Evolutionary conservation across 345 rosid species (phyloP), one percentile per base, ranked within the genome.

Genomic region (Acer negundo): DNA sequence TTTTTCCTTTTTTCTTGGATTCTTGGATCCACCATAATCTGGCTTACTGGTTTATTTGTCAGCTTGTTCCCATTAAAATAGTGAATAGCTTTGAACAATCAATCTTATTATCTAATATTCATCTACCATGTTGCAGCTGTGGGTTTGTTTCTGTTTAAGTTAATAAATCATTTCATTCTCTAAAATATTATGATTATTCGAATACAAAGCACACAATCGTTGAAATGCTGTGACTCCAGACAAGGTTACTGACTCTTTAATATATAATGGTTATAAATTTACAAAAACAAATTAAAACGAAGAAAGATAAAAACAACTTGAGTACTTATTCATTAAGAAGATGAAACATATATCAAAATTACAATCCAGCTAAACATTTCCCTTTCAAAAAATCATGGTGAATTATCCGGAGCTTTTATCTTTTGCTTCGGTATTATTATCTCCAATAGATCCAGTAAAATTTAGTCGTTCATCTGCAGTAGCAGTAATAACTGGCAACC

Each of bases 401-500:
- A 49, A 58, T 68, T 67, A 80, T 24, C 66, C 31, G 12, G 78
- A 28, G 42, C 26, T 26, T 53, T 55, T 62, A n/a, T 17, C 69
- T 13, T 42, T 40, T 62, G 66, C 67, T 61, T 75, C 71, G 2
- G 47, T 51, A 40, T 28, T 79, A 49, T 77, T 84, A 62, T 78
- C 86, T 67, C 26, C 77, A 15, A 75, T 3, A 3, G 93, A 74
- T 40, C 89, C 86, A 0, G 89, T 86, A 80, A 92, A 92, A 80
- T 87, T 86, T 6, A 86, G 89, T n/a, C 97, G 83, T 77, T 92
- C 90, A 3, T 94, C 82, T 9, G 90, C 84, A 7, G 80, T 87
- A 22, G 98, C 97, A 78, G 98, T 94, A 67, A 94, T 92, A 65
- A 94, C 94, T 0, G 98, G 98, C 90, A 91, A 56, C 97, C 97